Base-by-base conservation (phyloP, 2,329 filamentous ascomycete species). In the Hymenoscyphus occultus region DNA sequence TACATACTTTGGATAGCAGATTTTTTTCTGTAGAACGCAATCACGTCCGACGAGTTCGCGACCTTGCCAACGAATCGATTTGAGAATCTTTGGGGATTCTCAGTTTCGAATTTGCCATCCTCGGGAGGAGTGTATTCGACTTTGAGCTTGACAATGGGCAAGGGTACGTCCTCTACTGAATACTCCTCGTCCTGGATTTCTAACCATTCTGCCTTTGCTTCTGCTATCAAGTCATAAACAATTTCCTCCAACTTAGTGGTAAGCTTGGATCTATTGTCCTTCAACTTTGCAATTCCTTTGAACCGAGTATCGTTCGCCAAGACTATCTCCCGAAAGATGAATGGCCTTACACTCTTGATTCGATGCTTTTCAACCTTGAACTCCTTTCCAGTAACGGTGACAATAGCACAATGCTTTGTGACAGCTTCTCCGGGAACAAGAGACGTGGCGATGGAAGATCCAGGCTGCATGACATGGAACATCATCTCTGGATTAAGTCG, bases 401-500 rank as follows among this genome's bases (percentile, higher is more conserved):
- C 76, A 22, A 99, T 90, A 1, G 93, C 89, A 6, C 98, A 91
- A 64, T 98, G 91, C 75, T 99, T 99, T 7, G 92, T 82, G 0
- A 93, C 92, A 0, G 95, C 91, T 78, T 99, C 95, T 35, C 93
- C 93, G 0, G 91, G 90, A 9, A 95, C 88, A 0, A 99, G 81
- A 0, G 95, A 98, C 1, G 95, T 99, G 0, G 94, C 95, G 0
- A 99, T 90, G 0, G 95, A 98, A 0, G 95, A 99, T 0, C 95
- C 95, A 0, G 95, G 95, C 73, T 99, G 95, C 86, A 99, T 97
- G 68, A 99, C 94, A 71, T 95, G 88, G 71, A 99, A 99, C 0
- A 90, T 90, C 59, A 90, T 97, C 73, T 97, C 92, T 0, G 90
- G 86, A 72, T 98, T 99, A 58, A 87, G 82, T 1, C 82, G 80